These are phyloP conservation scores for Rhodotorula toruloides DNA, from an alignment of 768 basidiomycete genomes.

Conservation along the genomic window DNA sequence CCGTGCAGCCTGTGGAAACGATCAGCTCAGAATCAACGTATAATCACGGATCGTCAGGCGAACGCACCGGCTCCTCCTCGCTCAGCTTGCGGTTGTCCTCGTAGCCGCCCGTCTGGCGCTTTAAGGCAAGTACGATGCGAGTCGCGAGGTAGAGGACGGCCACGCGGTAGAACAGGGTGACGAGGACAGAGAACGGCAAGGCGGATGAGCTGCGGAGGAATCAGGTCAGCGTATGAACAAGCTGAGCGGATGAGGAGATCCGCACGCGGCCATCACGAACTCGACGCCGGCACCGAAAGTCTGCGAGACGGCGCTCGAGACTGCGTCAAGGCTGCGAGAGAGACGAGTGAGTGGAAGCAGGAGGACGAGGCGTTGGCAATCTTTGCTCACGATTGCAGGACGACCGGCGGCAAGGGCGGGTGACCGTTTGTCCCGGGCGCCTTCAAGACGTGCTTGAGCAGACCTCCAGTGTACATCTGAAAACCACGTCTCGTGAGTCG, in stretches of 20 bases:
- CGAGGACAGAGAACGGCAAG: constrained; percentile 43
- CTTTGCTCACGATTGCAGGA: constrained; percentile 29
- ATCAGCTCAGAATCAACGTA: not conserved
- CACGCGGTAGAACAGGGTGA: constrained; percentile 38
- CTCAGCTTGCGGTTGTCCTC: constrained; percentile 22
- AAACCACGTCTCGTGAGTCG: too few species aligned
- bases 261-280: constrained; percentile 40
- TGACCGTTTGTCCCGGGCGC: constrained; percentile 32
- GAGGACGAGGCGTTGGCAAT: not conserved
- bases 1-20: constrained; percentile 14
- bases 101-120: constrained; percentile 38
- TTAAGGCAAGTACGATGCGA: constrained; percentile 39
- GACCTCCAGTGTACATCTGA: constrained; percentile 37
- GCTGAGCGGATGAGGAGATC: not conserved
- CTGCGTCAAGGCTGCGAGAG: constrained; percentile 20
- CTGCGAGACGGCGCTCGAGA: constrained; percentile 36
- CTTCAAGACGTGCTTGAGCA: constrained; percentile 34
- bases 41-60: not conserved
- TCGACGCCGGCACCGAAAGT: constrained; percentile 43
- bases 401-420: constrained; percentile 37
- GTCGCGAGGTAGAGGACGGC: constrained; percentile 41
- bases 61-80: constrained; percentile 36
- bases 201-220: constrained; percentile 33
- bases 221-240: not conserved
- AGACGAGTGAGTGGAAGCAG: not conserved